Evolutionary conservation across 2,329 filamentous ascomycete genomes (phyloP), one percentile per base, ranked within the genome.

Genomic region (Phialophora chinensis): DNA sequence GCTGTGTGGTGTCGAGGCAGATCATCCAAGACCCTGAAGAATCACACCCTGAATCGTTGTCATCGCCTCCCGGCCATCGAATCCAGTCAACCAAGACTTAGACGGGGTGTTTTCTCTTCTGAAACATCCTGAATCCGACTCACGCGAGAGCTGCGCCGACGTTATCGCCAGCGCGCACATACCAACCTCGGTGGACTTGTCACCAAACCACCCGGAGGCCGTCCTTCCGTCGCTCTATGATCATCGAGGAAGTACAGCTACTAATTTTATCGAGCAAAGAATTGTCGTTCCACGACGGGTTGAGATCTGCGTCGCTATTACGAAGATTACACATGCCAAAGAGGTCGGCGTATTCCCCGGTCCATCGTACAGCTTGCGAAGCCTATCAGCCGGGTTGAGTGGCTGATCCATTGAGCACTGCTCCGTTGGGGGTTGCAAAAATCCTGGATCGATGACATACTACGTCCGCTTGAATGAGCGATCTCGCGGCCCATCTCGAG

Each of bases 401-500:
- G 47, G 27, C 52, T 66, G 35, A 20, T 38, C 47, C 23, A 8
- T 53, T n/a, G 59, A 61, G 59, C 47, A 38, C 14, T n/a, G 31
- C 47, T 61, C 59, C 29, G 44, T 27, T 42, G n/a, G 20, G 38
- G 52, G 29, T 42, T 53, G 44, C 59, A 53, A 52, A n/a, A 54
- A n/a, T 55, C 44, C 53, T 50, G 52, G 38, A 38, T 70, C 66
- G 47, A 71, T 71, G 69, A 65, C 35, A 55, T 38, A 49, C 60
- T 35, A 33, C 25, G 54, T 52, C 60, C 62, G 72, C 70, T 62
- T 72, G 72, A 71, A 90, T 90, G 87, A 87, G 84, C 84, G 85
- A 87, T 77, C 82, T 95, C 74, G 86, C 83, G 72, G 79, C 83
- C 44, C 85, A 89, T 71, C 88, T 94, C 76, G 85, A 86, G 79